Base-by-base conservation (phyloP, 106 monocot species). In the Vanilla planifolia region DNA sequence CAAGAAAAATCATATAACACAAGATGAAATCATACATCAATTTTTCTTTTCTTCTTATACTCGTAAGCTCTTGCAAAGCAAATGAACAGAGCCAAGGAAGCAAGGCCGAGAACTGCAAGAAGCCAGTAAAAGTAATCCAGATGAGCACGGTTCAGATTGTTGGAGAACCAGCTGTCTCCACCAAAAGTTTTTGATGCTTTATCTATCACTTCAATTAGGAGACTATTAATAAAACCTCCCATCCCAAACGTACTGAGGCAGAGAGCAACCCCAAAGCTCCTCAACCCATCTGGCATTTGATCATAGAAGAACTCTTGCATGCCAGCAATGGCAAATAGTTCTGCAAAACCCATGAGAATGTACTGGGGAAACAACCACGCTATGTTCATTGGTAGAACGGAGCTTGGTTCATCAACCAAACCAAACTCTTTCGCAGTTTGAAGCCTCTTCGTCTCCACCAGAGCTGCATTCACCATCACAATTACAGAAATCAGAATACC, bases 101-200 rank as follows among this genome's bases (percentile, higher is more conserved):
- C 4, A 63, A 46, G 29, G 47, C 46, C 11, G 1, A 63, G 17
- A 0, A 27, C 62, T n/a, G 62, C 62, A 63, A 63, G 46, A 13
- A 63, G 32, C 62, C 44, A 63, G 62, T 47, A 63, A 46, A 67
- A 67, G n/a, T 56, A 43, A 56, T 36, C 55, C 8, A 67, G 41
- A 56, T 63, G 62, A 63, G 62, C 62, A 2, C 46, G 44, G n/a
- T 63, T 63, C 19, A 63, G 42, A 63, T 63, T 43, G 33, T 51
- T 26, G 0, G 62, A 45, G 46, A 63, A 63, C 62, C 62, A 63
- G 44, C 62, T 63, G n/a, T 34, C 45, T 10, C 36, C 28, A 20
- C 21, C 21, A 50, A 50, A 24, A 3, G 10, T 24, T 26, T 11
- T 50, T 4, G 56, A 32, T 24, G 19, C 32, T 33, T 20, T 34